These are phyloP conservation scores for Yamadazyma dendronema DNA, from an alignment of 1,139 yeast species.

Conservation along the genomic window DNA sequence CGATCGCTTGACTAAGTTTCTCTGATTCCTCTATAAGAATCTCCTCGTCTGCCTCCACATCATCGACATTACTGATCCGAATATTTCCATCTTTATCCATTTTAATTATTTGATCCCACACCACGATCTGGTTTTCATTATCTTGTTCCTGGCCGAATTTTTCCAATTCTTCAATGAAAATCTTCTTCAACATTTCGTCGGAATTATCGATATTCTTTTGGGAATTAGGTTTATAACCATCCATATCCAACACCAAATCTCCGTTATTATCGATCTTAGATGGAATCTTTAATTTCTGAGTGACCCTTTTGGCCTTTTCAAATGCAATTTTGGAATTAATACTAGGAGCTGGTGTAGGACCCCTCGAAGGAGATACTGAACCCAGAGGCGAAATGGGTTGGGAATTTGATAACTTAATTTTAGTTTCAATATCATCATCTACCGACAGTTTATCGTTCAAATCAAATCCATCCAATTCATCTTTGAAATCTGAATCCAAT, in stretches of 20 bases:
- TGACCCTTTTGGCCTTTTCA: conserved; percentile 66
- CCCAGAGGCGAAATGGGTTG: conserved; percentile 14
- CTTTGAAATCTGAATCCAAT: conserved; percentile 22
- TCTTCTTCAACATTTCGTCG: conserved; percentile 67
- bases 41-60: conserved; percentile 9
- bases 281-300: conserved; percentile 79
- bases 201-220: conserved; percentile 65
- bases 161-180: conserved; percentile 58
- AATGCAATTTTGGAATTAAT: conserved; percentile 43
- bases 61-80: conserved; percentile 15
- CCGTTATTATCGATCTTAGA: conserved; percentile 88
- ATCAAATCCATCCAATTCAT: conserved; percentile 35
- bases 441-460: conserved; percentile 16
- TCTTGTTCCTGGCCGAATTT: conserved; percentile 21
- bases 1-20: conserved; percentile 10
- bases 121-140: conserved; percentile 16
- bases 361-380: conserved; percentile 14
- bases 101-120: conserved; percentile 26
- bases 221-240: conserved; percentile 90
- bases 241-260: conserved; percentile 88
- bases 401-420: conserved; percentile 24
- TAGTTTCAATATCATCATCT: conserved; percentile 26
- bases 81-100: conserved; percentile 25
- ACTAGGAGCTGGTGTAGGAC: conserved; percentile 23
- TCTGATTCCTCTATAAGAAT: conserved; percentile 13